phyloP scores from a whole-genome alignment of 208 protist genomes.

The Leishmania turanica region DNA sequence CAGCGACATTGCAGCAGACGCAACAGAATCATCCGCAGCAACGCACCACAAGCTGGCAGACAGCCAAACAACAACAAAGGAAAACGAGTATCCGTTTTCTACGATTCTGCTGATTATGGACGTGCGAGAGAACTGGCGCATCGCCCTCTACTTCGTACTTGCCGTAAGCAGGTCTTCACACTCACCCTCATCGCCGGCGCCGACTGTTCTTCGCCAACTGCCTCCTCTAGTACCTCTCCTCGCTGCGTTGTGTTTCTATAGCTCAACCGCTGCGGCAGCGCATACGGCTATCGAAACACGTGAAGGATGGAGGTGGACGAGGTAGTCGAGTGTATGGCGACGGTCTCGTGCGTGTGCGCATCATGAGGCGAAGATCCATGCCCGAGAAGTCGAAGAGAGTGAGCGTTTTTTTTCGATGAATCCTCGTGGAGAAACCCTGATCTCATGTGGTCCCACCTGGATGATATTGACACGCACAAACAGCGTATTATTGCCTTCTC shows the following conservation, averaged over 20 bases:
- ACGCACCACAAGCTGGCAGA: neutral
- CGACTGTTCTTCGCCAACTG: neutral
- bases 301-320: neutral
- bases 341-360: neutral
- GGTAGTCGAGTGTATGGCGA: neutral
- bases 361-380: neutral
- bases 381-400: slow-evolving; percentile 5
- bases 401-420: slow-evolving; percentile 14
- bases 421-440: slow-evolving; percentile 12
- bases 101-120: neutral
- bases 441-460: slow-evolving; percentile 8
- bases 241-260: neutral
- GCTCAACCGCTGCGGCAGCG: neutral
- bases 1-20: neutral
- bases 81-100: neutral
- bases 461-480: slow-evolving; percentile 3
- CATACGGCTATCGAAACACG: neutral
- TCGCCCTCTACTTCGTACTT: slow-evolving; percentile 3
- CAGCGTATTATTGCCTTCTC: slow-evolving; percentile 8
- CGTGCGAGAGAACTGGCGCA: neutral
- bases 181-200: neutral
- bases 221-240: neutral
- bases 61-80: neutral
- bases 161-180: neutral
- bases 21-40: neutral